Evolutionary conservation across 352 stramenopile genomes (phyloP).

Genomic region (Pythium rishiriense): DNA sequence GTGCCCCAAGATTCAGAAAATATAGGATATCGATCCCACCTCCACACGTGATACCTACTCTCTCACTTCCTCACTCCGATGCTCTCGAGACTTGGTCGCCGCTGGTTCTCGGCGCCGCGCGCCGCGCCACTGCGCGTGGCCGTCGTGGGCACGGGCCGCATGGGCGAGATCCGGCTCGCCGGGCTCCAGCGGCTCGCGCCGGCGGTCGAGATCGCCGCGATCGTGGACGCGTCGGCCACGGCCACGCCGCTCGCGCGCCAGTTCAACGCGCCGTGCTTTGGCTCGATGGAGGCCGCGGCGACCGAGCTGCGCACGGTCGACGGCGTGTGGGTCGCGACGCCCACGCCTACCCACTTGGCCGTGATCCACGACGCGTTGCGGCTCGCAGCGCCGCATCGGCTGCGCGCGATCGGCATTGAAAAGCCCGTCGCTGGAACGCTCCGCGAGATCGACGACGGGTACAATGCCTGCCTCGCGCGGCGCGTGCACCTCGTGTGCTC

Average conservation of each 20-base stretch:
- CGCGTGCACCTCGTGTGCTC: conserved; percentile 84
- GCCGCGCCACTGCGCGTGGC: conserved; percentile 42
- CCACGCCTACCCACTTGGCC: conserved; percentile 65
- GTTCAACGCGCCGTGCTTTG: conserved; percentile 46
- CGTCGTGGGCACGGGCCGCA: conserved; percentile 72
- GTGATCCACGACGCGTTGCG: conserved; percentile 37
- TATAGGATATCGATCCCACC: not conserved
- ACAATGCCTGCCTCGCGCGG: conserved; percentile 46
- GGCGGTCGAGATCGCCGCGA: conserved; percentile 53
- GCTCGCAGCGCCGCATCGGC: conserved; percentile 16
- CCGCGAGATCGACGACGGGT: conserved; percentile 60
- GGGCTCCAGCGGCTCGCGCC: conserved; percentile 52
- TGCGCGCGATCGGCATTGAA: conserved; percentile 63
- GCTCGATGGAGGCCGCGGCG: conserved; percentile 34
- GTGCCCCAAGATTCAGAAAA: not conserved
- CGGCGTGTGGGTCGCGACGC: conserved; percentile 76
- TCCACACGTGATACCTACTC: too few relatives aligned
- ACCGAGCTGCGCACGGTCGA: conserved; percentile 33
- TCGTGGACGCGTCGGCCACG: conserved; percentile 48
- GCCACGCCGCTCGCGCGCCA: conserved; percentile 38
- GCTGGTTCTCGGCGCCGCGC: not conserved
- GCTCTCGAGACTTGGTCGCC: not conserved
- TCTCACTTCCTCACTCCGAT: not conserved
- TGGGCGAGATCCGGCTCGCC: conserved; percentile 69
- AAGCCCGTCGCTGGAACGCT: conserved; percentile 67